Evolutionary conservation across 257 asterid genomes (phyloP).

Genomic region (Ophiorrhiza pumila): DNA sequence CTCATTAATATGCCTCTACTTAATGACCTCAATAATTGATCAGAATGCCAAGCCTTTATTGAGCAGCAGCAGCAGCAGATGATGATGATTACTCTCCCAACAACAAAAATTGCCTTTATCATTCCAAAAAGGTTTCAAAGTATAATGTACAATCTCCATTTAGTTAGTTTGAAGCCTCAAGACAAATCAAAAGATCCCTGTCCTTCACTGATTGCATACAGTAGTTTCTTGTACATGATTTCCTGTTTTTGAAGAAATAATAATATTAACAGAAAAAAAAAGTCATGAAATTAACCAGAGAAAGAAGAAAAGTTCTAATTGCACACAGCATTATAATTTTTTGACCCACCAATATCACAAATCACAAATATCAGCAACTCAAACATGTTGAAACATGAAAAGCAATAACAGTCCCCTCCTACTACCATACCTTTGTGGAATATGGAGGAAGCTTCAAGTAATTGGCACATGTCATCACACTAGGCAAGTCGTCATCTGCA

Average conservation of each 20-base stretch:
- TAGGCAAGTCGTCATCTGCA: constrained; percentile 92
- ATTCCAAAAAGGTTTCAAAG: constrained; percentile 2
- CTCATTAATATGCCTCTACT: neutral
- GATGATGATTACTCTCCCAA: constrained; percentile 13
- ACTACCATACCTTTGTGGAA: constrained; percentile 88
- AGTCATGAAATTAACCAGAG: neutral
- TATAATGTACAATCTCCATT: constrained; percentile 25
- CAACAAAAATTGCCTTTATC: constrained; percentile 1
- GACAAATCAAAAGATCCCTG: constrained; percentile 98
- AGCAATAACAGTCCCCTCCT: too few relatives aligned
- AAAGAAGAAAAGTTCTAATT: neutral
- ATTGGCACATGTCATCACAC: constrained; percentile 99
- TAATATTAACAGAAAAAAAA: neutral
- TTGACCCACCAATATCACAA: neutral
- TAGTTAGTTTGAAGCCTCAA: constrained; percentile 31
- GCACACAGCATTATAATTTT: neutral
- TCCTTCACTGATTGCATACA: constrained; percentile 90
- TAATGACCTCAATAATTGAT: neutral
- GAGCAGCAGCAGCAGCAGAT: constrained; percentile 8
- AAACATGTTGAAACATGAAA: neutral
- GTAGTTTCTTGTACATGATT: constrained; percentile 81
- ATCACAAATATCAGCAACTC: neutral
- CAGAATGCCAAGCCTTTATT: constrained; percentile 11
- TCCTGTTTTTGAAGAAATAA: constrained; percentile 46
- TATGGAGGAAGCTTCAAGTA: constrained; percentile 99